phyloP scores from a whole-genome alignment of 108 stramenopile species.

The Schizochytrium sp. region DNA sequence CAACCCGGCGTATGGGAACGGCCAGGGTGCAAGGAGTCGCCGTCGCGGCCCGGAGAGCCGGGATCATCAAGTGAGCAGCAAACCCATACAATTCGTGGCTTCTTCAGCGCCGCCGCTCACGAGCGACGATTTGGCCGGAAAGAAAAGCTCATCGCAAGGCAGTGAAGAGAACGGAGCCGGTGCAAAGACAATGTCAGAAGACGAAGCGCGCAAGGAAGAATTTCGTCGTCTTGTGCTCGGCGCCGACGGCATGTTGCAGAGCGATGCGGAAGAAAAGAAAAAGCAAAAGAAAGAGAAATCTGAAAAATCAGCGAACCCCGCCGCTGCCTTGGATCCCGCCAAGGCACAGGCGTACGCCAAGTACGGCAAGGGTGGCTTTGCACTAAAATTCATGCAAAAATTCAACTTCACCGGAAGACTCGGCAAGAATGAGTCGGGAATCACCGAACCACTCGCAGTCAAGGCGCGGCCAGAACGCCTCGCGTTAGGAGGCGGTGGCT shows the following conservation, averaged over 20 bases:
- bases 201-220: background rate
- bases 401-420: background rate
- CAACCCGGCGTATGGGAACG: background rate
- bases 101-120: background rate
- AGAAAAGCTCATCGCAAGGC: background rate
- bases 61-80: background rate
- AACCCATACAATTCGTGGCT: background rate
- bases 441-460: background rate
- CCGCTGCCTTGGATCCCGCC: background rate
- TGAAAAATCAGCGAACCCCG: background rate
- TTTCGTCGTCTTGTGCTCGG: background rate
- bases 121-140: background rate
- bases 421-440: background rate
- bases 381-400: background rate
- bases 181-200: background rate
- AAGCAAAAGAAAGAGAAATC: background rate
- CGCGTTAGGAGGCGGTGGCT: background rate
- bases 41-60: background rate
- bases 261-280: background rate
- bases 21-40: too few species aligned
- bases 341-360: background rate
- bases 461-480: background rate
- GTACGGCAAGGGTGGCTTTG: background rate
- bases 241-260: background rate
- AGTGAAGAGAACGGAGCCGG: too few species aligned